Conservation (phyloP, 2,329 filamentous ascomycete genomes). For the Sporothrix sp. region DNA sequence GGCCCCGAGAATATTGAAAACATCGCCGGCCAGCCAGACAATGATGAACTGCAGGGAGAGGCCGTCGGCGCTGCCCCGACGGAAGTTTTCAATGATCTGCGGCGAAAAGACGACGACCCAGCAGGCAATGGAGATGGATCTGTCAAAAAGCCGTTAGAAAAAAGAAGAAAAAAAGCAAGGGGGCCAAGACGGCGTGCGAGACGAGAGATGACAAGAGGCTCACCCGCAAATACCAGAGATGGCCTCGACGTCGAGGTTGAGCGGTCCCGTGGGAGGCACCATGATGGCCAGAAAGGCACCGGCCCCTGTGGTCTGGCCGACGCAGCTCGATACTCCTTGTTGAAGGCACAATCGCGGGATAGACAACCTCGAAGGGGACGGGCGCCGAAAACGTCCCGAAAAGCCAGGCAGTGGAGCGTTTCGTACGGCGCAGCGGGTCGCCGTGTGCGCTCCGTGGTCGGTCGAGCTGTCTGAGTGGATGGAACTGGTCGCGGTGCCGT, state of each 20-base stretch:
- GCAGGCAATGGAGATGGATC: conserved; percentile 87
- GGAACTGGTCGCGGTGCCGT: not conserved
- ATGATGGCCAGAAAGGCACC: conserved; percentile 27
- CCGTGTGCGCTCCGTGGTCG: not conserved
- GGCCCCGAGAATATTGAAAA: conserved; percentile 23
- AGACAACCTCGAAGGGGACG: too few species aligned
- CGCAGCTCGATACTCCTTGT: too few species aligned
- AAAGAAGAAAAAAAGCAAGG: not conserved
- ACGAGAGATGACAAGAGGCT: conserved; percentile 20
- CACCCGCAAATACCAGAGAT: conserved; percentile 87
- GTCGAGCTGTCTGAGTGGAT: not conserved
- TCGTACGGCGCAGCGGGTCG: too few species aligned
- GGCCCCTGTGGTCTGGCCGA: not conserved
- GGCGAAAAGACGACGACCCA: conserved; percentile 98
- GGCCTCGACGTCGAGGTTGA: conserved; percentile 76
- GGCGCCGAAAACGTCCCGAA: too few species aligned
- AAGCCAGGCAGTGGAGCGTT: too few species aligned
- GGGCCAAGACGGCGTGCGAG: too few species aligned
- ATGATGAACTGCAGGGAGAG: conserved; percentile 63
- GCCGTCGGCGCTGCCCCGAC: conserved; percentile 20
- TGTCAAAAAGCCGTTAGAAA: conserved; percentile 12
- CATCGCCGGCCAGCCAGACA: conserved; percentile 83
- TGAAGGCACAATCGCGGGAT: too few species aligned
- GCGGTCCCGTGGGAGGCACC: conserved; percentile 44
- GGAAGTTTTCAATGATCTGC: conserved; percentile 54